phyloP scores from a whole-genome alignment of 1,139 yeast genomes.

The Pneumocystis wakefieldiae region DNA sequence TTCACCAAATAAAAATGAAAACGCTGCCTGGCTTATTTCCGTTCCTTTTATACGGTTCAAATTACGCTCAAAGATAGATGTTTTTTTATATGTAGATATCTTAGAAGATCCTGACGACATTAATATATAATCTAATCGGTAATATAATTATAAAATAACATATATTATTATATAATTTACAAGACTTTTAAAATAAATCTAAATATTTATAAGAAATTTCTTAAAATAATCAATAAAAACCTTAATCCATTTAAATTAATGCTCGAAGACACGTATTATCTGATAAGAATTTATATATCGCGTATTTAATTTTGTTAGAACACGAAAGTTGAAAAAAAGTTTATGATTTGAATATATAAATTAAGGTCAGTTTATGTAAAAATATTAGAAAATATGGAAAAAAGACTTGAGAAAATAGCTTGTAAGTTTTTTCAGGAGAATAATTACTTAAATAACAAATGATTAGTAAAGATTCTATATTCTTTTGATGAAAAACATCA shows the following conservation, averaged over 20 bases:
- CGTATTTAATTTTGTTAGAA: too few species aligned
- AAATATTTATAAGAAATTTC: too few species aligned
- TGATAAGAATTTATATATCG: too few species aligned
- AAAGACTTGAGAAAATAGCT: background rate
- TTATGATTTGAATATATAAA: too few species aligned
- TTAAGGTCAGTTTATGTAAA: background rate
- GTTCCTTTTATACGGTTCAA: constrained; percentile 42
- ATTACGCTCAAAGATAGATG: constrained; percentile 50
- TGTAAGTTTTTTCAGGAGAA: background rate
- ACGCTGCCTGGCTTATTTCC: constrained; percentile 51
- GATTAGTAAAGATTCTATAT: background rate
- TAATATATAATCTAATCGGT: background rate
- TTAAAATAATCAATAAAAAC: too few species aligned
- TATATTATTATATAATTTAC: too few species aligned
- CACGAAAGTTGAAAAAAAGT: too few species aligned
- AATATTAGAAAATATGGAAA: background rate
- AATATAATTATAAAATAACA: background rate
- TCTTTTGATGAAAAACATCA: background rate
- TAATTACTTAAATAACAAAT: background rate
- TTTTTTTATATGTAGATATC: background rate
- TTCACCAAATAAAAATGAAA: constrained; percentile 60
- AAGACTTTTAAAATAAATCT: too few species aligned
- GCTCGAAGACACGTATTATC: too few species aligned
- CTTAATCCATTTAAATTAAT: too few species aligned
- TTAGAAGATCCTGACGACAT: background rate